Evolutionary conservation across 1,139 yeast genomes (phyloP), one percentile per base, ranked within the genome.

Genomic region (Saccharomyces hybrid): DNA sequence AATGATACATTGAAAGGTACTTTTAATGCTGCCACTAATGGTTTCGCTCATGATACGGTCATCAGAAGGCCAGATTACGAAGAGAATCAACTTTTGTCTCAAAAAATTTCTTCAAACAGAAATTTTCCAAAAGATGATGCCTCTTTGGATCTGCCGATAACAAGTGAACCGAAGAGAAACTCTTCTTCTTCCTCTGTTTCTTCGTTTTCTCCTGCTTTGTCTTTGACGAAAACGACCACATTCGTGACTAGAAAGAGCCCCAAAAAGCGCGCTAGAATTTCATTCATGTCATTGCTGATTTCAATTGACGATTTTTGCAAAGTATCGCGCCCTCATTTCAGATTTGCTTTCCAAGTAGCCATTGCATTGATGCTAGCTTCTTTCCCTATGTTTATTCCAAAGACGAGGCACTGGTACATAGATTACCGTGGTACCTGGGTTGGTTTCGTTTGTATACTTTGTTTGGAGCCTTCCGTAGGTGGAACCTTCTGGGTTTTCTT

Each of bases 401-500:
- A 71, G 47, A 62, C 75, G 50, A 69, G 81, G 52, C 62, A 66
- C 13, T 78, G 82, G 82, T 78, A 76, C 57, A 66, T 65, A 8
- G 70, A 73, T 32, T 69, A 75, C 34, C 70, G 77, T 55, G 82
- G 81, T 48, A 67, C 77, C 1, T 78, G 82, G 82, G 73, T 77
- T 9, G 82, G 81, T 27, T 78, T 78, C 67, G 79, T 77, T 6
- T 78, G 80, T 54, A 75, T 76, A 49, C 62, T 78, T 50, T 78
- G 77, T 20, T 56, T 78, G 25, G 82, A 78, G 57, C 78, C 80
- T 0, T 76, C 79, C 6, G 74, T 78, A 20, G 82, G 82, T 6
- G 77, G 76, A 13, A 77, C 82, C 0, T 71, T 76, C 49, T 75
- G 73, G 66, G 76, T 75, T 4, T 75, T 76, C 56, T 70, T 78